Conservation (phyloP, 352 stramenopile genomes). For the Pythium oligandrum region DNA sequence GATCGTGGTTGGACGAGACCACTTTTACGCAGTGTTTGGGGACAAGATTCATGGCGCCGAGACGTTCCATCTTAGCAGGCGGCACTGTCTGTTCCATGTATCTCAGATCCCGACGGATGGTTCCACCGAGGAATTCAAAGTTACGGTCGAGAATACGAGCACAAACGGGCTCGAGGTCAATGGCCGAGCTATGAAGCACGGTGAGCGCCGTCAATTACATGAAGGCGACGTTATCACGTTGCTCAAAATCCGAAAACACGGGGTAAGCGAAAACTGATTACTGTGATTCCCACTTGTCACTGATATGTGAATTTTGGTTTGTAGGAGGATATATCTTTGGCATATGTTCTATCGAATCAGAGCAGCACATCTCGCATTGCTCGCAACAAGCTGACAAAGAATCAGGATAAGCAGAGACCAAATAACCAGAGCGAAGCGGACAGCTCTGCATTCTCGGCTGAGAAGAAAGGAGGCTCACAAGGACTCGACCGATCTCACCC, state of each 20-base stretch:
- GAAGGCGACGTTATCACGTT: slow-evolving; percentile 55
- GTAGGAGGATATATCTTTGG: slow-evolving; percentile 32
- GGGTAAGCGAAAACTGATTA: slow-evolving; percentile 22
- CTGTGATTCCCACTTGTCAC: slow-evolving; percentile 3
- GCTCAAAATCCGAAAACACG: slow-evolving; percentile 37
- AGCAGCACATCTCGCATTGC: slow-evolving; percentile 1
- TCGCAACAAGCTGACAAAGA: slow-evolving; percentile 2
- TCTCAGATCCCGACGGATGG: slow-evolving; percentile 22
- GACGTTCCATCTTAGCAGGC: slow-evolving; percentile 50
- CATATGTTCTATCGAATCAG: slow-evolving; percentile 7
- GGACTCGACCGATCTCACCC: too few relatives aligned
- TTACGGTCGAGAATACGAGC: slow-evolving; percentile 66
- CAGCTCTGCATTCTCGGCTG: too few relatives aligned
- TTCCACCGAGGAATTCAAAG: slow-evolving; percentile 28
- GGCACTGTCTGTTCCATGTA: slow-evolving; percentile 64
- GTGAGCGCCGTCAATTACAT: slow-evolving; percentile 36
- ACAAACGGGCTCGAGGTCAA: slow-evolving; percentile 69
- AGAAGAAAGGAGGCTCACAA: too few relatives aligned
- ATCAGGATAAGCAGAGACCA: too few relatives aligned
- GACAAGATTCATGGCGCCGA: slow-evolving; percentile 53
- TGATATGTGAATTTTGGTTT: neutral
- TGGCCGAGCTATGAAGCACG: slow-evolving; percentile 40
- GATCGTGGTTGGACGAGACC: slow-evolving; percentile 39
- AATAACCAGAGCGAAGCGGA: too few relatives aligned
- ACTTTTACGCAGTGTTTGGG: slow-evolving; percentile 64